Base-by-base conservation (phyloP, 331 rosid genomes). In the Quercus phellos region DNA sequence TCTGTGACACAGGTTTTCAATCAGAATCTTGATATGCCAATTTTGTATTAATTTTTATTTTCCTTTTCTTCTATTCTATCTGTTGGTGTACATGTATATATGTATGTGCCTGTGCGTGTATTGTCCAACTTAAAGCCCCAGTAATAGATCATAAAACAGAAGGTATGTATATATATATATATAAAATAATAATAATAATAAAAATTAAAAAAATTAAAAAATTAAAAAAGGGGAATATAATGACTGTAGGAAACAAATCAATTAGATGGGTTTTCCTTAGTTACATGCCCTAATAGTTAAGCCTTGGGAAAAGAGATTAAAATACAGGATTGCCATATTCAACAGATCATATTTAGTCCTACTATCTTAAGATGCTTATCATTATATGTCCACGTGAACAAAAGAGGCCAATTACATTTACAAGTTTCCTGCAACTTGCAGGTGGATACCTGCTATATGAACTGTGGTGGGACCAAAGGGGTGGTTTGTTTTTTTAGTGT, bases 1-100 rank as follows among this genome's bases (percentile, higher is more conserved):
- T 84, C 99, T 94, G 95, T 32, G 64, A 74, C 22, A 73, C 68
- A 55, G 18, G 17, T 66, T 64, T 13, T 66, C 26, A 18, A 32
- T 66, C 26, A 66, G 70, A 32, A 6, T 32, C 22, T 6, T 32
- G 3, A 29, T 29, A 64, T 11, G 8, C 46, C 70, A 13, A 60
- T 3, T 4, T 29, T 26, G 16, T 4, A 5, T 22, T 4, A 22
- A 0, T 4, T 24, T 29, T 0, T 24, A 4, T 26, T 12, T 8
- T 3, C 24, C 26, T 56, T 56, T 1, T 24, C 64, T 4, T 24
- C 2, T 24, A 22, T 2, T 12, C 35, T 6, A 12, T 46, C 51
- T 46, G 16, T 12, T 12, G 11, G 51, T 43, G 51, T 26, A 26
- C 17, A 60, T 60, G 27, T 0, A 26, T 26, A 17, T 60, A 4